Base-by-base conservation (phyloP, 2,329 filamentous ascomycete species). In the Zymoseptoria pseudotritici region DNA sequence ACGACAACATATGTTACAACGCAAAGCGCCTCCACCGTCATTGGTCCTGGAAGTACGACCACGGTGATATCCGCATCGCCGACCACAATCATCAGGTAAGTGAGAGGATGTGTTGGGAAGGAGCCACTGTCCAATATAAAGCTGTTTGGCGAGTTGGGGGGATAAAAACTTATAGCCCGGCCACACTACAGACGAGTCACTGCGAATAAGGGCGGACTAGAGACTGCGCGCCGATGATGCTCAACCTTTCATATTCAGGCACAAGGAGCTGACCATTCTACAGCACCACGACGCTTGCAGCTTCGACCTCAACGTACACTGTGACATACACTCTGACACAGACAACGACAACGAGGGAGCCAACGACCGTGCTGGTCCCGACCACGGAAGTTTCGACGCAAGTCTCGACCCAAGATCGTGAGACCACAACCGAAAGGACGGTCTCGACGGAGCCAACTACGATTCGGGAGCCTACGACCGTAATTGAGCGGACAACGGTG, bases 391-490 rank as follows among this genome's bases (percentile, higher is more conserved):
- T 21, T 2, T 21, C 50, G 20, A 52, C 46, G 20, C 17, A n/a
- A n/a, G 11, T 50, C n/a, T 52, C 17, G 8, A 20, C 50, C 13
- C 19, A 52, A 6, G 50, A 52, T 20, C n/a, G 50, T 24, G 20
- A 21, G 17, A 57, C 55, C 9, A 57, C 55, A n/a, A 29, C 26
- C 7, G 26, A 29, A 29, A 29, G 26, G 26, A 29, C 50, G 8
- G 55, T 57, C n/a, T 29, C 55, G 17, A 57, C 55, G 10, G 55
- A 53, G 49, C 46, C n/a, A 11, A n/a, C 20, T 7, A 57, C 55
- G 5, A 22, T 46, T 1, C 29, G 22, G 19, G 13, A 52, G 21
- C 46, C 55, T 2, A 53, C 55, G 10, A 57, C 13, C 2, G 36
- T 46, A 3, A 19, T 31, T 49, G 22, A 57, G n/a, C 55, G 22